These are phyloP conservation scores for Arbutus unedo DNA, from an alignment of 148 eudicot genomes.

Conservation along the genomic window DNA sequence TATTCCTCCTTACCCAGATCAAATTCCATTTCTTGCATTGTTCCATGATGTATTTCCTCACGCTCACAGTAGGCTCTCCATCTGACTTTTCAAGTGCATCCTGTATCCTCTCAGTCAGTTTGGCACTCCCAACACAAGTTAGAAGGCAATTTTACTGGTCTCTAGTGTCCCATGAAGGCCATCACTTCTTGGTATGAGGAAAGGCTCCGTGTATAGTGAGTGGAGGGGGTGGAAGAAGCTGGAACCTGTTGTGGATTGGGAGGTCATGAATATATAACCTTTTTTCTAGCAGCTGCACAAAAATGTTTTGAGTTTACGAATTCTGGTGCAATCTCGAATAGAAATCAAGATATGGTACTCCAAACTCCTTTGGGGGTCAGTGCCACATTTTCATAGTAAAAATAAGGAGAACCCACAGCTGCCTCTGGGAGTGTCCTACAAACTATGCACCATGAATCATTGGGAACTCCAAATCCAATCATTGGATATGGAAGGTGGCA, in stretches of 20 bases:
- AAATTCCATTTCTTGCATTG: constrained; percentile 76
- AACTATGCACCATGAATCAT: constrained; percentile 12
- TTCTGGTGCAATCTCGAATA: constrained; percentile 66
- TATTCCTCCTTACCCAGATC: constrained; percentile 83
- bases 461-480: constrained; percentile 77
- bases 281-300: constrained; percentile 73
- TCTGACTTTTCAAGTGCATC: constrained; percentile 48
- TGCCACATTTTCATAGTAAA: constrained; percentile 84
- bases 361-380: constrained; percentile 89
- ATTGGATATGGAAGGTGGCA: constrained; percentile 77
- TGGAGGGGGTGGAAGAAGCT: constrained; percentile 65
- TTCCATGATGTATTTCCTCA: constrained; percentile 45
- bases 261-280: constrained; percentile 81
- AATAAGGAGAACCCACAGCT: constrained; percentile 68
- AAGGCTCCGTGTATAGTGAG: constrained; percentile 57
- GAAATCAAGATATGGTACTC: constrained; percentile 62
- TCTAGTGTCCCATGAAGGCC: constrained; percentile 78
- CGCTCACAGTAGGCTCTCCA: constrained; percentile 50
- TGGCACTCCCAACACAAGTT: constrained; percentile 69
- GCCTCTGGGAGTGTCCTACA: constrained; percentile 48
- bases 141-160: constrained; percentile 68
- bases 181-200: constrained; percentile 60
- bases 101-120: constrained; percentile 53
- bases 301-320: constrained; percentile 75
- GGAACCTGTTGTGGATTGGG: constrained; percentile 55